These are phyloP conservation scores for Oryza coarctata DNA, from an alignment of 176 grass and related monocot genomes.

Conservation along the genomic window DNA sequence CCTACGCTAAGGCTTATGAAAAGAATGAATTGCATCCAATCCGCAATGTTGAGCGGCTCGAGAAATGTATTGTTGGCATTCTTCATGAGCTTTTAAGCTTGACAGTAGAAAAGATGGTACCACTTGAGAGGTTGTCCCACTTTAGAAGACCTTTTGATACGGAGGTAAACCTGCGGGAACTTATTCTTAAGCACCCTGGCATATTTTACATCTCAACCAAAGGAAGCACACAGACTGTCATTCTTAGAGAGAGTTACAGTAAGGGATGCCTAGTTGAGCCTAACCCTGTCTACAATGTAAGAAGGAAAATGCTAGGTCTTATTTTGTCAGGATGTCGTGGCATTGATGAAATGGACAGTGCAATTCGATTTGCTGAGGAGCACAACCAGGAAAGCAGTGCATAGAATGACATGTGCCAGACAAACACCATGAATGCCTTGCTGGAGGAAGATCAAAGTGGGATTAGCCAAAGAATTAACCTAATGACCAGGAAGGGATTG, in stretches of 20 bases:
- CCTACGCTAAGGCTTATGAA: too few species aligned
- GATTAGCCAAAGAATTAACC: neutral
- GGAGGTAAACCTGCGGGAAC: constrained; percentile 60
- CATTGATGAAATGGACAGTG: constrained; percentile 22
- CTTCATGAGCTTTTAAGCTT: too few species aligned
- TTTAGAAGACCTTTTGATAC: constrained; percentile 51
- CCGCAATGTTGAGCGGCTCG: too few species aligned
- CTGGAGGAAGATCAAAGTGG: constrained; percentile 1
- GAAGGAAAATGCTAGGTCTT: constrained; percentile 53
- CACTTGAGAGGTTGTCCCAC: constrained; percentile 54
- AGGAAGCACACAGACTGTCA: constrained; percentile 46
- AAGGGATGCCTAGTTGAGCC: constrained; percentile 52
- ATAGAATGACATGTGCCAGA: neutral
- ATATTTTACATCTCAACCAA: constrained; percentile 79
- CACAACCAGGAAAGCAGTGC: constrained; percentile 14
- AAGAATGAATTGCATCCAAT: too few species aligned
- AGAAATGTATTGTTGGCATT: too few species aligned
- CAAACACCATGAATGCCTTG: neutral
- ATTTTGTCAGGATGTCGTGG: constrained; percentile 39
- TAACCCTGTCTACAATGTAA: constrained; percentile 48
- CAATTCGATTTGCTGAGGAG: constrained; percentile 7
- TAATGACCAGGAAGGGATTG: neutral
- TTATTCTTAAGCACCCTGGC: constrained; percentile 66
- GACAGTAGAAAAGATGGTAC: neutral
- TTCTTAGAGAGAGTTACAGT: constrained; percentile 57